Percentiles rank a stretch among this genome's conserved stretches.
These are phyloP conservation scores for Chernovozyma sophiae-reginae DNA, from an alignment of 1,139 yeast species.

Conservation along the genomic window DNA sequence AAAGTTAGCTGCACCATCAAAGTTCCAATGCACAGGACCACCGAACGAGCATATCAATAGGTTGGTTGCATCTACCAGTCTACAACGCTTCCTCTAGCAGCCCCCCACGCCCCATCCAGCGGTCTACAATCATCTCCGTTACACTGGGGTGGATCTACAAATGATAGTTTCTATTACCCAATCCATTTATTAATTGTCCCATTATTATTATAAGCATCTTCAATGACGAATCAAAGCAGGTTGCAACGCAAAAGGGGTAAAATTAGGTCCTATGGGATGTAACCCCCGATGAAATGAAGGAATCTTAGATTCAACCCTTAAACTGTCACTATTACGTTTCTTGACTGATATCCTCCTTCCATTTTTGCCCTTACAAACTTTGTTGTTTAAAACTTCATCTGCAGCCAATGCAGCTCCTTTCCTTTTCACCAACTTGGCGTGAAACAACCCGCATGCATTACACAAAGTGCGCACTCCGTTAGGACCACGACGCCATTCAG, in stretches of 20 bases:
- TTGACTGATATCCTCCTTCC: slow-evolving; percentile 41
- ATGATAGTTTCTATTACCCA: no score
- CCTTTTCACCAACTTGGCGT: slow-evolving; percentile 66
- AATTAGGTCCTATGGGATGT: slow-evolving; percentile 1
- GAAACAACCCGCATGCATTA: slow-evolving; percentile 85
- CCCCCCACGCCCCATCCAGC: no score
- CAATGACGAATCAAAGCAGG: slow-evolving; percentile 4
- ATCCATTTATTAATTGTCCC: not conserved
- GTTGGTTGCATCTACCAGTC: no score
- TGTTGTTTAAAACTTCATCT: slow-evolving; percentile 41
- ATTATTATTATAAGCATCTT: no score
- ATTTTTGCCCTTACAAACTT: slow-evolving; percentile 45
- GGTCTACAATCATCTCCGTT: no score
- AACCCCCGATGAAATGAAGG: not conserved
- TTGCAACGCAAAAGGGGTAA: slow-evolving; percentile 2
- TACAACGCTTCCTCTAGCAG: no score
- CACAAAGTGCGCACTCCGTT: slow-evolving; percentile 80
- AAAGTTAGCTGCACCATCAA: no score
- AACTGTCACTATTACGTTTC: slow-evolving; percentile 17
- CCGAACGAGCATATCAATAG: no score
- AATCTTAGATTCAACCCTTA: slow-evolving; percentile 2
- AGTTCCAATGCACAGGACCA: no score
- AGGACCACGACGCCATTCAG: slow-evolving; percentile 92
- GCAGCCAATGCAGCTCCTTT: slow-evolving; percentile 66
- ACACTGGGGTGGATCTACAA: no score